Evolutionary conservation across 164 flowering plant genomes (phyloP), one percentile per base, ranked within the genome.

Genomic region (Taxillus chinensis): DNA sequence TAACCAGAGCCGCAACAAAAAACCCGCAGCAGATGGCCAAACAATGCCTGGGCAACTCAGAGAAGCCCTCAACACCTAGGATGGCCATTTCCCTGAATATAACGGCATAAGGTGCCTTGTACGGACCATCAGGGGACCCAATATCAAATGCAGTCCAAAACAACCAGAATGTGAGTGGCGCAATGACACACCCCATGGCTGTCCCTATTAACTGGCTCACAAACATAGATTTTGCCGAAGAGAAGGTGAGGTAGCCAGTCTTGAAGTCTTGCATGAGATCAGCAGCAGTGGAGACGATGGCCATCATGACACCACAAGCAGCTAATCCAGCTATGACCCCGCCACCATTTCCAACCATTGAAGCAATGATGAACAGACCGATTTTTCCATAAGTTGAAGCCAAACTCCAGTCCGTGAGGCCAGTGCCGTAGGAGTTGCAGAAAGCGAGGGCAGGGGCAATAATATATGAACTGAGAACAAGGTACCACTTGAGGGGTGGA

Each of bases 251-350:
- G 70, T 91, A 89, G 12, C 99, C 97, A 0, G 99, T 90, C 75
- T 93, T 93, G 73, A 93, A 90, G 67, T 93, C 97, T 75, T 87
- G 95, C 97, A 95, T 95, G 58, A 93, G 85, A 81, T 93, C 97
- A 54, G 97, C 99, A 40, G 99, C 97, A 12, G 99, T 93, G 62
- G 97, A 72, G 69, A 93, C 96, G 53, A 93, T 93, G 63, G 99
- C 70, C 99, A 89, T 86, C 97, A 93, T 90, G 17, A 86, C 90
- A 8, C 95, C 97, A 75, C 89, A 83, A 57, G 99, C 92, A 8
- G 83, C 98, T 55, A 93, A 68, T 9, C 98, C 97, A 39, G 98
- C 97, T 37, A 90, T 45, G 16, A 90, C 97, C 11, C 99, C 99
- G 10, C 99, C 99, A 60, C 80, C 58, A 39, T 17, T 64, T 45